Evolutionary conservation across 2,329 filamentous ascomycete species (phyloP).

Genomic region (Alternaria triticimaculans): DNA sequence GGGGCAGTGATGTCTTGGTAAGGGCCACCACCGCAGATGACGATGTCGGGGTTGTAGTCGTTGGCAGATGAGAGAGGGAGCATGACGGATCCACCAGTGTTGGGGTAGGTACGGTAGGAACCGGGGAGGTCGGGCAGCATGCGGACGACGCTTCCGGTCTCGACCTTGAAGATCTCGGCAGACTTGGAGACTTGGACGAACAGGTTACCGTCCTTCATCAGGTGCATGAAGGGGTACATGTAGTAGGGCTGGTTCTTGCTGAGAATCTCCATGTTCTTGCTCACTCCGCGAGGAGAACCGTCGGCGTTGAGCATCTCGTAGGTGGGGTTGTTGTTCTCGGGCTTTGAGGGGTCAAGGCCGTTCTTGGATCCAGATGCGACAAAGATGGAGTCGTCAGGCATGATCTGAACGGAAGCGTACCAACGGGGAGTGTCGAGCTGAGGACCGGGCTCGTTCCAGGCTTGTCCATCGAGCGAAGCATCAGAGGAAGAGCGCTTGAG

Average conservation of each 20-base stretch:
- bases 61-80: conserved; percentile 61
- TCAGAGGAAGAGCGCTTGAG: conserved; percentile 57
- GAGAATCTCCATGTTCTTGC: conserved; percentile 61
- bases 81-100: conserved; percentile 65
- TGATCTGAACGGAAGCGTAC: conserved; percentile 67
- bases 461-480: conserved; percentile 55
- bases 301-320: conserved; percentile 64
- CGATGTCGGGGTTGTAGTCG: conserved; percentile 60
- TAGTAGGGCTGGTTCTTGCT: conserved; percentile 67
- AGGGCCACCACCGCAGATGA: conserved; percentile 66
- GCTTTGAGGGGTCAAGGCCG: conserved; percentile 61
- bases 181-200: conserved; percentile 65
- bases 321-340: conserved; percentile 68
- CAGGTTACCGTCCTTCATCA: conserved; percentile 62
- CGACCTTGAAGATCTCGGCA: conserved; percentile 63
- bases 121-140: conserved; percentile 61
- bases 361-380: conserved; percentile 67
- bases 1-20: conserved; percentile 66
- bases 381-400: conserved; percentile 64
- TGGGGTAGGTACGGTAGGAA: conserved; percentile 65
- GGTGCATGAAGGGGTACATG: conserved; percentile 69
- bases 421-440: conserved; percentile 63
- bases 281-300: conserved; percentile 57
- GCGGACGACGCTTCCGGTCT: conserved; percentile 53
- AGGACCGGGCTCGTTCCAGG: conserved; percentile 64